These are phyloP conservation scores for Komagataella pseudopastoris DNA, from an alignment of 805 yeast species.

Conservation along the genomic window DNA sequence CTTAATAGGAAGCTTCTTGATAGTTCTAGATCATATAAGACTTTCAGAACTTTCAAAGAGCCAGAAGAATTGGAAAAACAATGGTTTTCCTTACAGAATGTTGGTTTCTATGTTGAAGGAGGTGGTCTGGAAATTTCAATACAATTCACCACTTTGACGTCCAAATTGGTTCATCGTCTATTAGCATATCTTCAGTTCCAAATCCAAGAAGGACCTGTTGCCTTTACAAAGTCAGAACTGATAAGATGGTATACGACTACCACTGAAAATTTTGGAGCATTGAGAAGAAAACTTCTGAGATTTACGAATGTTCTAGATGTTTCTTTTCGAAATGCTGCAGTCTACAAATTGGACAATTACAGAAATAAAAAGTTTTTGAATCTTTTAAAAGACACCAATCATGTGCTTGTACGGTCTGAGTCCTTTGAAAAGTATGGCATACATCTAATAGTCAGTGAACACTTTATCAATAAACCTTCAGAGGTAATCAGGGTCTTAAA, in stretches of 20 bases:
- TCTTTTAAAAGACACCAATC: constrained; percentile 48
- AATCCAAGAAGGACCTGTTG: constrained; percentile 41
- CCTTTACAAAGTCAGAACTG: constrained; percentile 23
- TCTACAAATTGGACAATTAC: constrained; percentile 40
- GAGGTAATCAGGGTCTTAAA: constrained; percentile 30
- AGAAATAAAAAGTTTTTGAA: constrained; percentile 38
- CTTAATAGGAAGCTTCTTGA: constrained; percentile 69
- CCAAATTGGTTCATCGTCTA: constrained; percentile 55
- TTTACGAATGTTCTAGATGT: constrained; percentile 56
- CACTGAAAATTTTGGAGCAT: constrained; percentile 57
- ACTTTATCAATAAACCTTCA: constrained; percentile 26
- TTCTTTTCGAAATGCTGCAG: constrained; percentile 62
- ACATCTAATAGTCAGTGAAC: constrained; percentile 66
- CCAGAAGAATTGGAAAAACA: constrained; percentile 80
- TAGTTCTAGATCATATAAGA: constrained; percentile 44
- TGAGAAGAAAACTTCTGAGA: constrained; percentile 73
- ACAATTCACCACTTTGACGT: constrained; percentile 52
- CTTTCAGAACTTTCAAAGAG: constrained; percentile 77
- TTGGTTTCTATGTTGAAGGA: constrained; percentile 69
- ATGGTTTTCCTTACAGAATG: constrained; percentile 64
- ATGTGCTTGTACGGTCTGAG: constrained; percentile 58
- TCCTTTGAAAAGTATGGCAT: constrained; percentile 64
- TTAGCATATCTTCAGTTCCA: constrained; percentile 63
- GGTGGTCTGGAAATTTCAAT: constrained; percentile 75
- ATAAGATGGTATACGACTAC: constrained; percentile 57